Percentiles rank a stretch among this genome's conserved stretches.
phyloP scores from a whole-genome alignment of 192 early-diverging fungal genomes.

The Coemansia umbellata region DNA sequence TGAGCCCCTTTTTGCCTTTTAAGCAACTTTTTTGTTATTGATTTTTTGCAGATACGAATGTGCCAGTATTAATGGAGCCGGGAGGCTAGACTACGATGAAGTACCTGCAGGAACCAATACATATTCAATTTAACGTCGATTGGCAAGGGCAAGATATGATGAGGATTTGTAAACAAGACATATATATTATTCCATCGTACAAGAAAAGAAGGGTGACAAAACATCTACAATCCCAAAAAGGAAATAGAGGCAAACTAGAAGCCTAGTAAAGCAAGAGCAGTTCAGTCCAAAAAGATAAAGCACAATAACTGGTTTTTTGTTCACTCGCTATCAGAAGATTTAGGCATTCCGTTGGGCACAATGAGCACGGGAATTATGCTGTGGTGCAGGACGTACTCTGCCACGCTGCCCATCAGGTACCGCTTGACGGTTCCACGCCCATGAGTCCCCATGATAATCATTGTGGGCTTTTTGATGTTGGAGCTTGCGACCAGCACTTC shows the following conservation, averaged over 20 bases:
- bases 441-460: conserved; percentile 68
- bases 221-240: background rate
- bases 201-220: background rate
- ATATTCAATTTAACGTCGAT: no score
- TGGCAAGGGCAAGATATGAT: no score
- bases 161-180: background rate
- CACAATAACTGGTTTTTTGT: no score
- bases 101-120: no score
- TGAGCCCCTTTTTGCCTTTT: no score
- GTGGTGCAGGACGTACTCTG: conserved; percentile 65
- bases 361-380: conserved; percentile 64
- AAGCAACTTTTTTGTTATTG: no score
- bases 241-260: background rate
- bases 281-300: background rate
- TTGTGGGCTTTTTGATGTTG: conserved; percentile 55
- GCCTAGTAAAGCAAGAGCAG: background rate
- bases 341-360: conserved; percentile 51
- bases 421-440: conserved; percentile 64
- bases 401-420: conserved; percentile 65
- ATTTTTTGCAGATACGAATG: no score
- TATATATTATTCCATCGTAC: background rate
- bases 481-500: conserved; percentile 49
- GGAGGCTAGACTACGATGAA: no score
- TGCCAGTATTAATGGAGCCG: no score
- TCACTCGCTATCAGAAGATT: conserved; percentile 16